These are phyloP conservation scores for Phialocephala sp. DNA, from an alignment of 2,329 filamentous ascomycete species.

Conservation along the genomic window DNA sequence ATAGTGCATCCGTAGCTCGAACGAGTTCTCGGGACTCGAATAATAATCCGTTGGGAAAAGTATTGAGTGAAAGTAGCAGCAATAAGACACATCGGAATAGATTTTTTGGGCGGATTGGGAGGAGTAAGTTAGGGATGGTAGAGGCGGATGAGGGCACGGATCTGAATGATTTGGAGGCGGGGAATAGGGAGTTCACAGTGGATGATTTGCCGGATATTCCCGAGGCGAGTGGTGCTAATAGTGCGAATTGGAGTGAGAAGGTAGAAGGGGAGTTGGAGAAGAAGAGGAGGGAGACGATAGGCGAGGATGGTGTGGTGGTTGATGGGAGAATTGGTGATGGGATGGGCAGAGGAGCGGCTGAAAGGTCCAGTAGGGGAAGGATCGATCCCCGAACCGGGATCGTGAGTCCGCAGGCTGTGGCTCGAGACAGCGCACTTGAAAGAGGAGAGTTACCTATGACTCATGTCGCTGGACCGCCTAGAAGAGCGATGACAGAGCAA, in stretches of 20 bases:
- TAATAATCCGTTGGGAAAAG: constrained; percentile 38
- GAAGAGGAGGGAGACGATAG: constrained; percentile 10
- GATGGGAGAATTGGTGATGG: background rate
- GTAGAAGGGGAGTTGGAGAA: constrained; percentile 10
- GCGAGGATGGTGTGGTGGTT: background rate
- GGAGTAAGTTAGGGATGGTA: constrained; percentile 37
- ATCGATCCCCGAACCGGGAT: constrained; percentile 44
- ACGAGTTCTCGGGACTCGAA: constrained; percentile 31
- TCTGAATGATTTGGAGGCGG: constrained; percentile 41
- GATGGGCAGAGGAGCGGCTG: no score
- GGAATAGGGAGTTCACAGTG: constrained; percentile 26
- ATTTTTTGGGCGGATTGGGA: constrained; percentile 59
- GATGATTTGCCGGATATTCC: constrained; percentile 52
- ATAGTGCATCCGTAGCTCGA: constrained; percentile 24
- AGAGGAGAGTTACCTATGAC: constrained; percentile 35
- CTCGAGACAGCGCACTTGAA: constrained; percentile 33
- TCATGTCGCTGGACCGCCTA: background rate
- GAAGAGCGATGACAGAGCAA: constrained; percentile 1
- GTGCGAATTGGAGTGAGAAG: constrained; percentile 23
- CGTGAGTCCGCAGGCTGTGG: constrained; percentile 42
- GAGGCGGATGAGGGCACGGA: constrained; percentile 38
- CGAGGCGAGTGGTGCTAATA: constrained; percentile 39
- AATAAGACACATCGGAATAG: constrained; percentile 60
- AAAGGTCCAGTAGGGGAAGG: constrained; percentile 3
- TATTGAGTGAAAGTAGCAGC: constrained; percentile 40